phyloP scores from a whole-genome alignment of 345 rosid genomes.

The Excoecaria cochinchinensis region DNA sequence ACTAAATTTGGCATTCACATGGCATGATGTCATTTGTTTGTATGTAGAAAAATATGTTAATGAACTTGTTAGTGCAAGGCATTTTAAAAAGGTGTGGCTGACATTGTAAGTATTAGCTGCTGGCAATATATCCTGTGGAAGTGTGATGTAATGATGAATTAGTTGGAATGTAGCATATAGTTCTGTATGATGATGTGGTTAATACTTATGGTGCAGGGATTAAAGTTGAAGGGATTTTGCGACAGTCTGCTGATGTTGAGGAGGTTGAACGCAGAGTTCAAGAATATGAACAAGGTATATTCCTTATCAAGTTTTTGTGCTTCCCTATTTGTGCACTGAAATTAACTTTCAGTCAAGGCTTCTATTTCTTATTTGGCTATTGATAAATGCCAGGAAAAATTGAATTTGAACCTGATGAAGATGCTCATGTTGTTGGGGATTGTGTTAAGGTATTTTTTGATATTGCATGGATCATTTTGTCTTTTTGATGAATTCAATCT shows the following conservation, averaged over 20 bases:
- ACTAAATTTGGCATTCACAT: neutral
- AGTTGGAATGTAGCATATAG: neutral
- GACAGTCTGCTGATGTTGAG: slow-evolving; percentile 97
- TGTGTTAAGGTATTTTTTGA: slow-evolving; percentile 76
- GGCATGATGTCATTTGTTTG: neutral
- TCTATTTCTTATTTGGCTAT: slow-evolving; percentile 7
- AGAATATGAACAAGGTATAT: slow-evolving; percentile 89
- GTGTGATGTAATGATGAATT: neutral
- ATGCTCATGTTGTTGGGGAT: slow-evolving; percentile 97
- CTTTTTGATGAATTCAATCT: slow-evolving; percentile 14
- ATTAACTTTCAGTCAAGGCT: slow-evolving; percentile 14
- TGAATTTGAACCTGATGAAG: slow-evolving; percentile 83
- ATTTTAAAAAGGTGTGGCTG: neutral
- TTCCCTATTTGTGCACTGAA: neutral
- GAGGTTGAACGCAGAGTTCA: slow-evolving; percentile 94
- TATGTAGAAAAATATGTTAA: neutral
- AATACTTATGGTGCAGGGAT: too few relatives aligned
- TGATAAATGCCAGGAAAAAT: slow-evolving; percentile 60
- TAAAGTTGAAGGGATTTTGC: slow-evolving; percentile 82
- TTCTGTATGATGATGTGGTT: neutral
- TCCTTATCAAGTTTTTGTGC: slow-evolving; percentile 14
- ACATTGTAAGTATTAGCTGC: neutral
- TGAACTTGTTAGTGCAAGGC: neutral
- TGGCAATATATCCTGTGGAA: neutral
- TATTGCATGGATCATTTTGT: slow-evolving; percentile 16